Conservation (phyloP, 2,329 filamentous ascomycete genomes). For the Coniochaeta prunicola region DNA sequence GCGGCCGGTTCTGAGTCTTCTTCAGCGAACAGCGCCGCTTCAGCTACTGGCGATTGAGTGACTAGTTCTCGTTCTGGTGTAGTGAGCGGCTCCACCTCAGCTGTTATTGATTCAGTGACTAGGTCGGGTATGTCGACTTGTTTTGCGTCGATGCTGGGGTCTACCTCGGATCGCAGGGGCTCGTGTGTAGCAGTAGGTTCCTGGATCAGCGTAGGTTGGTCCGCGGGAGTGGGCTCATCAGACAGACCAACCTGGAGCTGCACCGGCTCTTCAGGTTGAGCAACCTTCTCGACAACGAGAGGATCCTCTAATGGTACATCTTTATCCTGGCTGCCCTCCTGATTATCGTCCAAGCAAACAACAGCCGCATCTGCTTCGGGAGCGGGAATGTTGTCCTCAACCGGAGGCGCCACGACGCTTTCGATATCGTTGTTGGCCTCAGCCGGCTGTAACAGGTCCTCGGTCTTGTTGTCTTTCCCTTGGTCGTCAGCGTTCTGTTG, state of each 20-base stretch:
- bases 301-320: not conserved
- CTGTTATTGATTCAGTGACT: too few relatives aligned
- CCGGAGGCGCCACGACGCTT: not conserved
- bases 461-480: not conserved
- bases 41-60: too few relatives aligned
- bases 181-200: not conserved
- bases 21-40: too few relatives aligned
- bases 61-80: too few relatives aligned
- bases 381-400: not conserved
- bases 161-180: not conserved
- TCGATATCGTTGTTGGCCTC: not conserved
- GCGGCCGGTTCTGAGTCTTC: too few relatives aligned
- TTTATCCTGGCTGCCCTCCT: not conserved
- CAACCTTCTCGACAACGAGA: not conserved
- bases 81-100: too few relatives aligned
- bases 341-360: not conserved
- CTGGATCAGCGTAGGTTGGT: not conserved
- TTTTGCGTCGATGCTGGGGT: not conserved
- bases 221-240: not conserved
- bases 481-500: not conserved
- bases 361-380: not conserved
- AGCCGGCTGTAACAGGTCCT: not conserved
- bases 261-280: not conserved
- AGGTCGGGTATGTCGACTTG: not conserved
- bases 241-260: not conserved